These are phyloP conservation scores for Physcomitrellopsis africana DNA, from an alignment of 225 moss, liverwort and hornwort species.

Conservation along the genomic window DNA sequence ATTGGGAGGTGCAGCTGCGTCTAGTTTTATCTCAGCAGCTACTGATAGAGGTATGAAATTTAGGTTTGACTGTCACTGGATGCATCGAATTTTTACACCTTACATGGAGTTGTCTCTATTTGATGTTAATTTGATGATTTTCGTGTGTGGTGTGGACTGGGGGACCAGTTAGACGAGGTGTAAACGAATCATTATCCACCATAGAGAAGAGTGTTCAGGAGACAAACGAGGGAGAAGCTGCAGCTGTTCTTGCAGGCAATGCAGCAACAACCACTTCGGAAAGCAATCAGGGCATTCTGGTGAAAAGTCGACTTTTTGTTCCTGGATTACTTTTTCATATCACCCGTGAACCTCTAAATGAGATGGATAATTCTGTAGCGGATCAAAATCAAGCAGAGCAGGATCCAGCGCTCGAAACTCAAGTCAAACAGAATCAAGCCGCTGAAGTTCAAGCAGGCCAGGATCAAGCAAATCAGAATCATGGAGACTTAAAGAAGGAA, in stretches of 20 bases:
- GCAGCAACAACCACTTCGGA: constrained; percentile 44
- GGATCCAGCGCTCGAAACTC: neutral
- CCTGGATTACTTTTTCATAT: constrained; percentile 79
- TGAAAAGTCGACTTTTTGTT: constrained; percentile 60
- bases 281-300: constrained; percentile 57
- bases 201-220: constrained; percentile 56
- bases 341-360: constrained; percentile 56
- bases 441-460: neutral
- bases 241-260: constrained; percentile 63
- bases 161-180: constrained; percentile 48
- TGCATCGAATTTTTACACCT: neutral
- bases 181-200: constrained; percentile 49
- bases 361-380: constrained; percentile 30
- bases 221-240: constrained; percentile 63
- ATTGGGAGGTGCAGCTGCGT: constrained; percentile 54
- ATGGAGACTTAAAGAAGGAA: neutral
- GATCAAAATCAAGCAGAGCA: constrained; percentile 18
- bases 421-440: constrained; percentile 16
- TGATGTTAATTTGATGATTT: constrained; percentile 5
- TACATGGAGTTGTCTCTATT: neutral
- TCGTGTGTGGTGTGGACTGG: constrained; percentile 23
- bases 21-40: constrained; percentile 48
- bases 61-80: constrained; percentile 12
- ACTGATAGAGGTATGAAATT: constrained; percentile 46
- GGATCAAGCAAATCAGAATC: constrained; percentile 23